Conservation (phyloP, 2,329 filamentous ascomycete genomes). For the Nannizziopsis barbatae region DNA sequence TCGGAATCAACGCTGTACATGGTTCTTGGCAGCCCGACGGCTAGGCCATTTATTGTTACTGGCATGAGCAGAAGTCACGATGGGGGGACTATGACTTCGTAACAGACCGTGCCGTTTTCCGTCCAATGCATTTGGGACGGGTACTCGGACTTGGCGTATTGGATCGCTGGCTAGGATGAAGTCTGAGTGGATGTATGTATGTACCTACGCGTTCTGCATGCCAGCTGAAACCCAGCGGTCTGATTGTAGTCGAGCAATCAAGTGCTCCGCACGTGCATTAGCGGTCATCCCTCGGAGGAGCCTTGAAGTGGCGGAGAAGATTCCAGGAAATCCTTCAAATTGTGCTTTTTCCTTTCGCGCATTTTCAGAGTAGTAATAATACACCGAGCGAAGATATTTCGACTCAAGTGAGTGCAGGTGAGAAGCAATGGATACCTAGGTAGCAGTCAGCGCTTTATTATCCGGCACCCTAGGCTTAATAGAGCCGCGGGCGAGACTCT, state of each 20-base stretch:
- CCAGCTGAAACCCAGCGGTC: neutral
- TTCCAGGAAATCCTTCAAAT: too few species aligned
- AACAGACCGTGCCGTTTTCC: conserved; percentile 4
- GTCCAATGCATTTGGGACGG: neutral
- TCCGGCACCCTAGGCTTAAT: neutral
- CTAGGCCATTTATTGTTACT: conserved; percentile 3
- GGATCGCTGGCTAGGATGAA: too few species aligned
- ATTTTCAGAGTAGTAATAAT: neutral
- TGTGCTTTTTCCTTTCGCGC: too few species aligned
- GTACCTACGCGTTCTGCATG: neutral
- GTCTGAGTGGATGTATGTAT: too few species aligned
- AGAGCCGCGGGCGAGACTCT: neutral
- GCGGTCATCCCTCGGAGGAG: too few species aligned
- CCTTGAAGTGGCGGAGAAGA: too few species aligned
- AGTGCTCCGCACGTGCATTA: too few species aligned
- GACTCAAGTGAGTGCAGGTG: neutral
- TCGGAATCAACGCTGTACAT: conserved; percentile 2
- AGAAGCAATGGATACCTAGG: neutral
- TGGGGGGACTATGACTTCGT: neutral
- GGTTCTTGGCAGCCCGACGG: conserved; percentile 6
- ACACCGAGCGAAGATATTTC: neutral
- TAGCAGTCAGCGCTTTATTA: neutral
- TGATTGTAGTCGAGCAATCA: too few species aligned
- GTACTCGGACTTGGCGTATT: neutral
- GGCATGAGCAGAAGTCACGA: neutral